Evolutionary conservation across 306 rosid genomes (phyloP).

Genomic region (Sechiopsis laciniata): DNA sequence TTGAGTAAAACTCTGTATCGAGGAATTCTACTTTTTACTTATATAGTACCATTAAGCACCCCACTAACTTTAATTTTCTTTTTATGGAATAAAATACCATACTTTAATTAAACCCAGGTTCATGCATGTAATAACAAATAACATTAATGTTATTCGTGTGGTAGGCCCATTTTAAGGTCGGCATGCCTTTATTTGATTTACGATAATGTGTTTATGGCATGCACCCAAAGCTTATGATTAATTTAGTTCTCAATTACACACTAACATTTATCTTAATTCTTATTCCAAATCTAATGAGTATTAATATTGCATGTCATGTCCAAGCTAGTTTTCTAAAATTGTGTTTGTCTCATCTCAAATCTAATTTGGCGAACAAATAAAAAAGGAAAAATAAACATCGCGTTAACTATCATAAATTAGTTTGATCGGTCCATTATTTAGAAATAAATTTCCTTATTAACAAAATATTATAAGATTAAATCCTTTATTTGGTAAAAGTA

Average conservation of each 20-base stretch:
- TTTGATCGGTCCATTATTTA: too few relatives aligned
- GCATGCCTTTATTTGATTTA: not conserved
- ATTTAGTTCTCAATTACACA: not conserved
- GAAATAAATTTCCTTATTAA: too few relatives aligned
- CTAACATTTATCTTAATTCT: too few relatives aligned
- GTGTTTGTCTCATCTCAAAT: not conserved
- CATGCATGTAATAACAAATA: conserved; percentile 3
- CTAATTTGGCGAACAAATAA: not conserved
- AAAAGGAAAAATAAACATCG: not conserved
- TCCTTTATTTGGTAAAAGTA: too few relatives aligned
- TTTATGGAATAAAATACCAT: not conserved
- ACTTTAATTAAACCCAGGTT: not conserved
- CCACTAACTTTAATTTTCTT: not conserved
- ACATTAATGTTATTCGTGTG: conserved; percentile 7
- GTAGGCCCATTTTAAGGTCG: conserved; percentile 10
- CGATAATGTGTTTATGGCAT: not conserved
- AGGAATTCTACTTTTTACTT: too few relatives aligned
- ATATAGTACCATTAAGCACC: too few relatives aligned
- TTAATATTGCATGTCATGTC: not conserved
- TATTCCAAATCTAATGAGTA: not conserved
- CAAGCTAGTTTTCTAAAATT: not conserved
- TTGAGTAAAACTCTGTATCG: too few relatives aligned
- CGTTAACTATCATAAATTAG: not conserved
- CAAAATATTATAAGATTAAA: too few relatives aligned
- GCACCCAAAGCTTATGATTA: conserved; percentile 10